Evolutionary conservation across 148 eudicot genomes (phyloP), one percentile per base, ranked within the genome.

Genomic region (Silene conica): DNA sequence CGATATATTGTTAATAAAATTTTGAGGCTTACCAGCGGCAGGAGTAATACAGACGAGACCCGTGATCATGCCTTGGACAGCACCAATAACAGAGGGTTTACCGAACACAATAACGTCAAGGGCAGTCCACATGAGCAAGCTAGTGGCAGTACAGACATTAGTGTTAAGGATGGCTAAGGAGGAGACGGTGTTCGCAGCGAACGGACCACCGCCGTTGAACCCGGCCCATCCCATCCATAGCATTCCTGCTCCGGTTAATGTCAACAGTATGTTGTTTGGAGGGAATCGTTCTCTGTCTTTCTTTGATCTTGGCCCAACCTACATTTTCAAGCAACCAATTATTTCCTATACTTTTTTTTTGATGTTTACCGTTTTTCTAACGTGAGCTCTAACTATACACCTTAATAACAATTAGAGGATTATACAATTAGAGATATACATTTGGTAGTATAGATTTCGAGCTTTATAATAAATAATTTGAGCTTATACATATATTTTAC

Each of bases 221-320:
- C 91, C 91, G 11, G 91, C 76, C 91, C 91, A 88, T 6, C 91
- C 91, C 85, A 88, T 77, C 91, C 91, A 88, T 57, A 88, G 58
- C 46, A 88, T 50, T 23, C 91, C 91, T 7, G 91, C 91, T 22
- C 91, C 91, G 0, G 85, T 84, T 50, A 88, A 57, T 81, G 76
- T 84, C 54, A 88, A 20, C 50, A 88, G 28, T 54, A 84, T 72
- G 67, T 84, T 88, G 91, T 88, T 88, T 48, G 91, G 91, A 0
- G 87, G 86, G 63, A 85, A 88, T 61, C 89, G 78, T 69, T 88
- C 91, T 61, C 91, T 74, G 73, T 88, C 91, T n/a, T 65, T 75
- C 62, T 59, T 86, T 57, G 76, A 76, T 71, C 91, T 82, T 23
- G 91, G 91, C 8, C 91, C 91, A 38, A 87, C 91, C 91, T 87